Percentiles rank a stretch among this genome's conserved stretches.
Evolutionary conservation across 164 flowering plant genomes (phyloP).

Genomic region (Macadamia tetraphylla): DNA sequence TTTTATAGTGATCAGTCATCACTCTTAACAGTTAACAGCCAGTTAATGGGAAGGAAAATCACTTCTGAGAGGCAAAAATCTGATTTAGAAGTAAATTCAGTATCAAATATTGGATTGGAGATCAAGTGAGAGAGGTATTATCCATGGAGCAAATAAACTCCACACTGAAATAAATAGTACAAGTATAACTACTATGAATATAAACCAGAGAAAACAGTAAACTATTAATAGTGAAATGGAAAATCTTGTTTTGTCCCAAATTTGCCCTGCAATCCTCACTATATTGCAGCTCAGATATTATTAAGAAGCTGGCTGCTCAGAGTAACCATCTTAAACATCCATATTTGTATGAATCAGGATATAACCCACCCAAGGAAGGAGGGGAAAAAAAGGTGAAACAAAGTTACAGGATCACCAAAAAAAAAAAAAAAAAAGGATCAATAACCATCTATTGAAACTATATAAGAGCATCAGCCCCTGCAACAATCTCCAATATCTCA

Average conservation of each 20-base stretch:
- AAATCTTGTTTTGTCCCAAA: neutral
- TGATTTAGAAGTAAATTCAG: no score
- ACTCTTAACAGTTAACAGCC: no score
- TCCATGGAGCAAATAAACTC: no score
- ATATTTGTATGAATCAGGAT: slow-evolving; percentile 9
- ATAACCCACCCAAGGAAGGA: neutral
- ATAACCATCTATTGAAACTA: neutral
- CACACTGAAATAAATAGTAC: no score
- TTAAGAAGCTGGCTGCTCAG: neutral
- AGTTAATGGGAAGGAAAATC: no score
- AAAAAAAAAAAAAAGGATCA: no score
- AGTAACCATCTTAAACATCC: slow-evolving; percentile 12
- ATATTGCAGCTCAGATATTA: neutral
- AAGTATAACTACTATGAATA: no score
- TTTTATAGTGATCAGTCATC: no score
- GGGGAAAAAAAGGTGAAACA: neutral
- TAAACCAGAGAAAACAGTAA: no score
- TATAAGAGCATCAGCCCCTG: slow-evolving; percentile 56
- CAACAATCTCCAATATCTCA: slow-evolving; percentile 70
- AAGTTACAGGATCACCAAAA: neutral
- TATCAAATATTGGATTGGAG: no score
- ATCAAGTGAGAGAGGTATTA: no score
- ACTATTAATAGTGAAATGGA: neutral
- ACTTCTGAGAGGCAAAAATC: no score
- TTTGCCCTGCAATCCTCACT: neutral